Evolutionary conservation across 2,329 filamentous ascomycete genomes (phyloP).

Genomic region (Macroventuria anomochaeta): DNA sequence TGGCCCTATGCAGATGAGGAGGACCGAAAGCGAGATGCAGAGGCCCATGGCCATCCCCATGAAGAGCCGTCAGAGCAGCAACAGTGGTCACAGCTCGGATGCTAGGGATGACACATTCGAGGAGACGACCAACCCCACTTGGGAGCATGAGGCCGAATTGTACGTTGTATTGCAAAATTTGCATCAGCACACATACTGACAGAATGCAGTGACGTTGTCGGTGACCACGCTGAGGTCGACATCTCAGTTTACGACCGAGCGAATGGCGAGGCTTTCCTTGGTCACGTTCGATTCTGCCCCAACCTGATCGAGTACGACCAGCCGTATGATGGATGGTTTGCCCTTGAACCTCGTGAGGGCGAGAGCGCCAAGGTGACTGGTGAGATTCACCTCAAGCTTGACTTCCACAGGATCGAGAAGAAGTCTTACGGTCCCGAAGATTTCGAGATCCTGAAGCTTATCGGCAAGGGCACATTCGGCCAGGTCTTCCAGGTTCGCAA

Average conservation of each 20-base stretch:
- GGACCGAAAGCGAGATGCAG: slow-evolving; percentile 80
- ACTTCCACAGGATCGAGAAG: slow-evolving; percentile 82
- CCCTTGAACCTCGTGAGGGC: slow-evolving; percentile 77
- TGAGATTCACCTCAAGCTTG: slow-evolving; percentile 85
- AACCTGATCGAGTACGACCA: slow-evolving; percentile 71
- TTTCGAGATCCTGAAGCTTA: slow-evolving; percentile 94
- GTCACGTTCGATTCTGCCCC: slow-evolving; percentile 84
- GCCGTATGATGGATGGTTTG: slow-evolving; percentile 83
- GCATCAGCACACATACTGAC: slow-evolving; percentile 27
- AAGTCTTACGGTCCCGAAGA: slow-evolving; percentile 93
- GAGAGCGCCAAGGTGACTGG: slow-evolving; percentile 79
- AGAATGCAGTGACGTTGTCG: slow-evolving; percentile 80
- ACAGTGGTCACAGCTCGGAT: slow-evolving; percentile 77
- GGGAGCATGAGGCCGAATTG: slow-evolving; percentile 96
- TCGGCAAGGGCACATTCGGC: slow-evolving; percentile 97
- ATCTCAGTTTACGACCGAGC: slow-evolving; percentile 91
- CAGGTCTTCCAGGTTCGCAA: slow-evolving; percentile 99
- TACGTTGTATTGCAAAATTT: slow-evolving; percentile 60
- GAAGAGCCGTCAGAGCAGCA: slow-evolving; percentile 95
- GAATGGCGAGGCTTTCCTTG: slow-evolving; percentile 87
- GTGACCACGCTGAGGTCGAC: slow-evolving; percentile 86
- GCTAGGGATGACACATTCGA: slow-evolving; percentile 62
- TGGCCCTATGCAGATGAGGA: slow-evolving; percentile 59
- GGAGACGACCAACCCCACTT: slow-evolving; percentile 82
- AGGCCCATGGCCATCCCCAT: slow-evolving; percentile 94